Conservation (phyloP, 2,329 filamentous ascomycete genomes). For the Colletotrichum sidae region DNA sequence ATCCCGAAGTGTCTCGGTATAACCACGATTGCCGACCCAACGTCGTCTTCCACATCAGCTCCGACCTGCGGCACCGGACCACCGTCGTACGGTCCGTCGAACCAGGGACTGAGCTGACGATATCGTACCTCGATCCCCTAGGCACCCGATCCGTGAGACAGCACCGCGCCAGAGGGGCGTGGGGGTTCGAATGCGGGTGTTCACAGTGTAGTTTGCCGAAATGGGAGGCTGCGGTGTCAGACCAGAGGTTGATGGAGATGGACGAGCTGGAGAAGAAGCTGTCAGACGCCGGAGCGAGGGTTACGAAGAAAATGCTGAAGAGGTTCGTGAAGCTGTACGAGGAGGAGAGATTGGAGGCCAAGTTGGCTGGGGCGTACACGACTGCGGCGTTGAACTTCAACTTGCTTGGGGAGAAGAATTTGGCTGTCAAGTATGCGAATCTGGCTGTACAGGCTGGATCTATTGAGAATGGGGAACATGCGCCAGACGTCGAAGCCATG, state of each 20-base stretch:
- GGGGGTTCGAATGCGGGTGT: slow-evolving; percentile 57
- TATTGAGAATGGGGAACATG: slow-evolving; percentile 33
- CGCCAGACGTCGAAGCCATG: slow-evolving; percentile 35
- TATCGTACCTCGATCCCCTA: slow-evolving; percentile 54
- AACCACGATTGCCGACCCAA: slow-evolving; percentile 61
- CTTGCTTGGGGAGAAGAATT: slow-evolving; percentile 51
- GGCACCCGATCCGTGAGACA: slow-evolving; percentile 42
- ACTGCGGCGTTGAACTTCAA: slow-evolving; percentile 54
- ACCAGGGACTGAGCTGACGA: slow-evolving; percentile 56
- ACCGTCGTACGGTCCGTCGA: slow-evolving; percentile 51
- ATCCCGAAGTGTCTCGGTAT: slow-evolving; percentile 46
- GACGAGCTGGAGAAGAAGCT: slow-evolving; percentile 42
- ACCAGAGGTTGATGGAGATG: slow-evolving; percentile 51
- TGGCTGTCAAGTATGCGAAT: slow-evolving; percentile 50
- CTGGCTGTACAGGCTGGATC: slow-evolving; percentile 52
- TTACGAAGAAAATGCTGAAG: slow-evolving; percentile 50
- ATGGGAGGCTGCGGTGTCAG: slow-evolving; percentile 46
- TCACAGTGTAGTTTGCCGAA: slow-evolving; percentile 48
- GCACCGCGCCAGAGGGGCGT: slow-evolving; percentile 44
- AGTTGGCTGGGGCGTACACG: slow-evolving; percentile 49
- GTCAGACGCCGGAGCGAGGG: slow-evolving; percentile 24
- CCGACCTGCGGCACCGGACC: slow-evolving; percentile 51
- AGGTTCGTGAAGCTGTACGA: slow-evolving; percentile 51
- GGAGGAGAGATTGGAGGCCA: slow-evolving; percentile 52
- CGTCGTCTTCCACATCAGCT: slow-evolving; percentile 54